These are phyloP conservation scores for Leishmania gerbilli DNA, from an alignment of 208 protist genomes.

Conservation along the genomic window DNA sequence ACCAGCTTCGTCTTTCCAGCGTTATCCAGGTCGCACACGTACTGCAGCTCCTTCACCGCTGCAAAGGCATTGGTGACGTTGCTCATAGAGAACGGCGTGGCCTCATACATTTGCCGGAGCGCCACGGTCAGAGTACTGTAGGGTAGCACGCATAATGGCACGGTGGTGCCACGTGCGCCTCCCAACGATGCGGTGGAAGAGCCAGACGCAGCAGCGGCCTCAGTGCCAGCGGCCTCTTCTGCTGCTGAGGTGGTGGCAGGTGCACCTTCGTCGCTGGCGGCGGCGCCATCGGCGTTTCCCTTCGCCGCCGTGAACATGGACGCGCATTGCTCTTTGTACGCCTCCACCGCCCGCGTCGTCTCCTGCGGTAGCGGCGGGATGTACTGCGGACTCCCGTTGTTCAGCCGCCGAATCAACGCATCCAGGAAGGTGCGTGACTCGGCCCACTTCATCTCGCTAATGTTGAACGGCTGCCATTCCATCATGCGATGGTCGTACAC, in stretches of 20 bases:
- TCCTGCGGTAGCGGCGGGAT: constrained; percentile 46
- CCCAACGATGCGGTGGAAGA: constrained; percentile 7
- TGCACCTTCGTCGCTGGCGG: not conserved
- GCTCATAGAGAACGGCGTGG: constrained; percentile 63
- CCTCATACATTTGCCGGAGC: constrained; percentile 60
- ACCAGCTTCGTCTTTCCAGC: constrained; percentile 13
- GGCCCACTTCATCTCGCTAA: constrained; percentile 52
- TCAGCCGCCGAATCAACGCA: constrained; percentile 72
- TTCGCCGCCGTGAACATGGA: constrained; percentile 8
- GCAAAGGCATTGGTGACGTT: constrained; percentile 75
- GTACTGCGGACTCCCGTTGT: constrained; percentile 66
- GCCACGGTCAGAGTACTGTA: constrained; percentile 38
- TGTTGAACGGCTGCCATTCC: constrained; percentile 54
- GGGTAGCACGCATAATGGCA: constrained; percentile 40
- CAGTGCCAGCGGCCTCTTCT: not conserved
- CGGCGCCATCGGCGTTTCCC: not conserved
- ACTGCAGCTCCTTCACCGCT: constrained; percentile 75
- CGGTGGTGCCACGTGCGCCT: constrained; percentile 8
- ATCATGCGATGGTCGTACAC: constrained; percentile 65
- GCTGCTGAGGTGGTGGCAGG: not conserved
- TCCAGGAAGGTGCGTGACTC: constrained; percentile 75
- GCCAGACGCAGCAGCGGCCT: not conserved
- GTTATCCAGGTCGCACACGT: constrained; percentile 44
- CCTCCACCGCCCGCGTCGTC: constrained; percentile 14
- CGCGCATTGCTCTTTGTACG: constrained; percentile 20